Percentiles rank a stretch among this genome's conserved stretches.
Evolutionary conservation across 73 alveolate species (phyloP).

Genomic region (Paramecium bursaria): DNA sequence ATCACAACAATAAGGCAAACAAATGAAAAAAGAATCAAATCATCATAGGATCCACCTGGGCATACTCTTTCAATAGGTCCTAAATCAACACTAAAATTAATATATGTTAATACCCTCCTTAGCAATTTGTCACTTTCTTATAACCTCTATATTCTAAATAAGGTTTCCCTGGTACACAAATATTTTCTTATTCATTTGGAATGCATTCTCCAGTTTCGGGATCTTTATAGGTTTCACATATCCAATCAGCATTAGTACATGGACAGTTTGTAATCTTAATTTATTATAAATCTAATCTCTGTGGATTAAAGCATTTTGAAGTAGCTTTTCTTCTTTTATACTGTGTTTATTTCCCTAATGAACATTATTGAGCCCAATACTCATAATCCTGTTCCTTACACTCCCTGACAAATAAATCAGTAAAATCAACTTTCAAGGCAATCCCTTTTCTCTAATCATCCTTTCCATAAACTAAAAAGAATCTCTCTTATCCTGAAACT

Average conservation of each 20-base stretch:
- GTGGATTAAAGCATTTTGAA: conserved; percentile 48
- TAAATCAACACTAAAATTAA: conserved; percentile 24
- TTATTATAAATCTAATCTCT: conserved; percentile 5
- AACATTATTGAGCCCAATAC: conserved; percentile 3
- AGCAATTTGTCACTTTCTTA: conserved; percentile 12
- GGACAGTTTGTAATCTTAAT: conserved; percentile 47
- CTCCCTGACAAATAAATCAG: conserved; percentile 16
- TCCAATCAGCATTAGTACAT: conserved; percentile 48
- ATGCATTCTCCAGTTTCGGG: conserved; percentile 34
- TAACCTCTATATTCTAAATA: conserved; percentile 22
- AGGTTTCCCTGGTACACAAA: conserved; percentile 47
- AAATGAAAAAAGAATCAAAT: too few relatives aligned
- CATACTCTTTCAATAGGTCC: conserved; percentile 33
- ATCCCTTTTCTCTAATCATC: conserved; percentile 49
- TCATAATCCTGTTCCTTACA: conserved; percentile 48
- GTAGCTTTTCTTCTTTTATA: conserved; percentile 32
- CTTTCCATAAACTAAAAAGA: conserved; percentile 25
- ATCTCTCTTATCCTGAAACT: conserved; percentile 24
- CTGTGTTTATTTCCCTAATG: conserved; percentile 12
- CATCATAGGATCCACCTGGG: background rate
- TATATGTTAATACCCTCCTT: conserved; percentile 30
- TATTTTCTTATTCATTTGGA: background rate
- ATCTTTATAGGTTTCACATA: conserved; percentile 26
- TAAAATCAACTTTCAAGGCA: conserved; percentile 17
- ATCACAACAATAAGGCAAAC: too few relatives aligned